Percentiles rank a stretch among this genome's conserved stretches.
These are phyloP conservation scores for Aaosphaeria pasadenensis DNA, from an alignment of 2,329 filamentous ascomycete species.

Conservation along the genomic window DNA sequence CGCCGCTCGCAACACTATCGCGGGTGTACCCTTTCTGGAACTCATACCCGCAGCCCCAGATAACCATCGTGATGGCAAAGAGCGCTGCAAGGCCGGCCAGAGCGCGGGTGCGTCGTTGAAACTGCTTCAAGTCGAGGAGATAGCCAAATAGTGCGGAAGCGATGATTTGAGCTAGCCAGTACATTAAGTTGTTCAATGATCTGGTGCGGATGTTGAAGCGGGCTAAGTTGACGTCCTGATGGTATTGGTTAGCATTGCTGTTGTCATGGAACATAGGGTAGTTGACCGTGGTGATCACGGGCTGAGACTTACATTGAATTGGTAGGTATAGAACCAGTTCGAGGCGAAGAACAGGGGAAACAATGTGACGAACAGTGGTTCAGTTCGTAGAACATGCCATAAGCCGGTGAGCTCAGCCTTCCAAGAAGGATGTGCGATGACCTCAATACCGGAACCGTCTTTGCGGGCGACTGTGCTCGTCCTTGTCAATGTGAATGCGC, in stretches of 20 bases:
- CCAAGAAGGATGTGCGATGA: conserved; percentile 91
- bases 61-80: conserved; percentile 67
- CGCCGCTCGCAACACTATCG: conserved; percentile 22
- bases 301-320: conserved; percentile 55
- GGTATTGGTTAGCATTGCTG: too few relatives aligned
- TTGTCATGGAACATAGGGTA: too few relatives aligned
- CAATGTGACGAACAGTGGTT: conserved; percentile 72
- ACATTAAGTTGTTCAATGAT: conserved; percentile 74
- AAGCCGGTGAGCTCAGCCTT: conserved; percentile 74
- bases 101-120: conserved; percentile 66
- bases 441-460: conserved; percentile 75
- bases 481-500: conserved; percentile 69
- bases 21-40: conserved; percentile 65
- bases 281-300: too few relatives aligned
- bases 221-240: conserved; percentile 59
- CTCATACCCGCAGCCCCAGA: conserved; percentile 81
- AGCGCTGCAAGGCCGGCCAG: conserved; percentile 61
- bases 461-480: conserved; percentile 69
- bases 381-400: conserved; percentile 65
- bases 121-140: conserved; percentile 56
- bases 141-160: conserved; percentile 72
- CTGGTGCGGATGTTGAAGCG: conserved; percentile 73
- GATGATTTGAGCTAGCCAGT: conserved; percentile 75
- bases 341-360: conserved; percentile 81
- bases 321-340: conserved; percentile 79